These are phyloP conservation scores for Hypoxylon sp. DNA, from an alignment of 2,329 filamentous ascomycete genomes.

Conservation along the genomic window DNA sequence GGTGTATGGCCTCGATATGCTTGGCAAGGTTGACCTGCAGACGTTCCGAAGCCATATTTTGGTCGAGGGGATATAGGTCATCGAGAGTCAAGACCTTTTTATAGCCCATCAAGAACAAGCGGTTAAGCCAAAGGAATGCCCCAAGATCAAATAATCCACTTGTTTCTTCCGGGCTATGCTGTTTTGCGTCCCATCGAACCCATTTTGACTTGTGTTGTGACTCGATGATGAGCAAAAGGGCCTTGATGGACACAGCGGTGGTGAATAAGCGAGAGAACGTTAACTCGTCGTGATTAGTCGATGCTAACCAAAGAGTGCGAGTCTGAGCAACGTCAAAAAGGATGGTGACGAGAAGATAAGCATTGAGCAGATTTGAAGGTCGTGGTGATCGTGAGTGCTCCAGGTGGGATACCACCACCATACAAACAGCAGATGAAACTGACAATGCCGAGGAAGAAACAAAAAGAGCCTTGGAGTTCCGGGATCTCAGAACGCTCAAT, in stretches of 20 bases:
- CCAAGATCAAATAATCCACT: conserved; percentile 51
- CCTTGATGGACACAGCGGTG: conserved; percentile 30
- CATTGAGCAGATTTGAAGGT: conserved; percentile 59
- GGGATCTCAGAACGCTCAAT: conserved; percentile 10
- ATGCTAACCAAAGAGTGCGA: conserved; percentile 59
- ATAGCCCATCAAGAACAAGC: conserved; percentile 47
- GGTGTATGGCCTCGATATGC: not conserved
- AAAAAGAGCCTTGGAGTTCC: conserved; percentile 15
- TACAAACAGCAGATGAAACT: conserved; percentile 30
- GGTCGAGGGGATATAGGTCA: conserved; percentile 32
- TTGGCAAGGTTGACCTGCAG: conserved; percentile 18
- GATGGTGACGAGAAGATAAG: conserved; percentile 58
- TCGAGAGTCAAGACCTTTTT: conserved; percentile 25
- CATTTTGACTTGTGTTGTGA: conserved; percentile 32
- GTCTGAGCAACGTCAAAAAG: conserved; percentile 60
- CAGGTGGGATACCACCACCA: conserved; percentile 33
- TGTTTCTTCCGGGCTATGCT: conserved; percentile 51
- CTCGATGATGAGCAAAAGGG: conserved; percentile 26
- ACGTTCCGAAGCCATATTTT: conserved; percentile 14
- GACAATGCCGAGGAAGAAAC: conserved; percentile 25
- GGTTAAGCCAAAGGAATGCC: conserved; percentile 53
- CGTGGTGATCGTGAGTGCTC: conserved; percentile 48
- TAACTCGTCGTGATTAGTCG: conserved; percentile 27
- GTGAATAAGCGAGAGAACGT: conserved; percentile 35
- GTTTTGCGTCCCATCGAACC: conserved; percentile 30